Base-by-base conservation (phyloP, 371 early-diverging fungal genomes). In the Actinomortierella ambigua region DNA sequence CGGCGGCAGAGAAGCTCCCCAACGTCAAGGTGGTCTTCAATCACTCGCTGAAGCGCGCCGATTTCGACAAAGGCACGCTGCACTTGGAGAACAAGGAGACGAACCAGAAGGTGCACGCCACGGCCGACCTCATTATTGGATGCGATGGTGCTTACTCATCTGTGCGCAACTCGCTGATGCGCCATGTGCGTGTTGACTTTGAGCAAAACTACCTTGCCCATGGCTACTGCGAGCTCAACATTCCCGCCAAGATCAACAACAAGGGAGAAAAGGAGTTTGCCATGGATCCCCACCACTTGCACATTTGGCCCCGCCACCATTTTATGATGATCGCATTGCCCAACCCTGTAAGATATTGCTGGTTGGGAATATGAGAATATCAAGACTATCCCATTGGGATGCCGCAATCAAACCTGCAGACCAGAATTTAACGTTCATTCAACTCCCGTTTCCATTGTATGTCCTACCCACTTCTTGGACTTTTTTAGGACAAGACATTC, bases 321-420 rank as follows among this genome's bases (percentile, higher is more conserved):
- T 96, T 93, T 61, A 97, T 97, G 97, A 79, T 98, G 79, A 98
- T 98, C 65, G 98, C 98, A 0, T 82, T 96, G 34, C 97, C 97
- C 46, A 97, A 97, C 78, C 85, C 87, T 55, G 93, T 90, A 79
- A 63, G 80, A 67, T 41, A 11, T 44, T 53, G 52, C 28, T 11
- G 1, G 17, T 27, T 41, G 50, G 22, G 14, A 9, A 15, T 48
- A 49, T 53, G n/a, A 17, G 28, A 43, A 26, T 24, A 29, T 43
- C 4, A 23, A 18, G 18, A 54, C 27, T 40, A 18, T 17, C 46
- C n/a, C n/a, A n/a, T n/a, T n/a, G n/a, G n/a, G n/a, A n/a, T n/a
- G n/a, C n/a, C n/a, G n/a, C n/a, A n/a, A n/a, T n/a, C n/a, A n/a
- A n/a, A n/a, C n/a, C n/a, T n/a, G n/a, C n/a, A n/a, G n/a, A n/a